Evolutionary conservation across 1,284 basidiomycete species (phyloP).

Genomic region (Ustilago loliicola): DNA sequence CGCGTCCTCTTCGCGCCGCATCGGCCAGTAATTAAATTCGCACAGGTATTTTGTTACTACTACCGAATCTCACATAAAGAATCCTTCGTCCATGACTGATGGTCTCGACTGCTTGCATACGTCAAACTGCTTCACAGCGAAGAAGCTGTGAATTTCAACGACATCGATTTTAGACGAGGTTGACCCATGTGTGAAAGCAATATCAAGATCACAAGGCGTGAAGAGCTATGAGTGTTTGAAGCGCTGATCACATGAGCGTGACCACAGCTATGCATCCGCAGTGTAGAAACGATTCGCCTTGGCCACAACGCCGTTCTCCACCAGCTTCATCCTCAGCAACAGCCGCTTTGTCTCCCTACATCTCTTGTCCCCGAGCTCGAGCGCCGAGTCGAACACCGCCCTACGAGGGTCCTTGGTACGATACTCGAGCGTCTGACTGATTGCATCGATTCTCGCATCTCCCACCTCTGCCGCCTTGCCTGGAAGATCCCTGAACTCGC

Average conservation of each 20-base stretch:
- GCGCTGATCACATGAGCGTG: not conserved
- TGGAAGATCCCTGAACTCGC: conserved; percentile 81
- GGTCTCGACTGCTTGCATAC: no score
- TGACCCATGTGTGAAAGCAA: not conserved
- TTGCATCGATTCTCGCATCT: conserved; percentile 77
- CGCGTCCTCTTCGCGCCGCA: conserved; percentile 28
- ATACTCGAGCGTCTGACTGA: conserved; percentile 78
- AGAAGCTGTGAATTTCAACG: no score
- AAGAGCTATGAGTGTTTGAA: not conserved
- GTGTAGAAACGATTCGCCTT: conserved; percentile 23
- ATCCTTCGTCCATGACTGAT: not conserved
- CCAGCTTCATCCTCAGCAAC: conserved; percentile 82
- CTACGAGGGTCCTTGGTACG: conserved; percentile 80
- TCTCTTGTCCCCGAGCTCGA: conserved; percentile 79
- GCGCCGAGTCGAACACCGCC: conserved; percentile 79
- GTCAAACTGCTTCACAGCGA: no score
- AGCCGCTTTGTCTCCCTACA: conserved; percentile 80
- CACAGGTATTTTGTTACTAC: not conserved
- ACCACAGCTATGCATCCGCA: conserved; percentile 22
- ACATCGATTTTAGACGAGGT: no score
- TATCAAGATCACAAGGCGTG: not conserved
- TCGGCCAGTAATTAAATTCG: conserved; percentile 1
- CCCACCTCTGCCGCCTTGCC: conserved; percentile 83
- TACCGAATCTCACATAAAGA: conserved; percentile 12
- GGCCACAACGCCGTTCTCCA: conserved; percentile 54